Evolutionary conservation across 1,284 basidiomycete species (phyloP).

Genomic region (Cerioporus squamosus): DNA sequence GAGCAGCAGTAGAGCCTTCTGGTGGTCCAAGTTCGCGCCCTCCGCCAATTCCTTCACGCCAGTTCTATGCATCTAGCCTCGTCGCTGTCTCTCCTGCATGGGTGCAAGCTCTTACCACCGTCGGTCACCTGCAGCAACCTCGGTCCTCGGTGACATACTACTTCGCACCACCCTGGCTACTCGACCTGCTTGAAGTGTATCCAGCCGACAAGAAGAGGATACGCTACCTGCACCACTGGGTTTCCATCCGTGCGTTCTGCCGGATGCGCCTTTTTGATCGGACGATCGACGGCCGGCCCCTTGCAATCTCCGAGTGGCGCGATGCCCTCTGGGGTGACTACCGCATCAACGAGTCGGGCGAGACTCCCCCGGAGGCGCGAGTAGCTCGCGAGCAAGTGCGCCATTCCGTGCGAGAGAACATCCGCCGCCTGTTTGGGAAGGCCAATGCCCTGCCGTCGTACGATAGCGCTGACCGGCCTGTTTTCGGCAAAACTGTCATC

Average conservation of each 20-base stretch:
- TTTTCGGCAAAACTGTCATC: background rate
- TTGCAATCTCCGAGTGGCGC: slow-evolving; percentile 4
- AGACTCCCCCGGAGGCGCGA: background rate
- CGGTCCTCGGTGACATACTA: background rate
- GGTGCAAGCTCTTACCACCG: too few species aligned
- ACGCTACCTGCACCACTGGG: background rate
- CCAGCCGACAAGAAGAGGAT: background rate
- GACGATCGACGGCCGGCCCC: background rate
- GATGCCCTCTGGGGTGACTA: background rate
- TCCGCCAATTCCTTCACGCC: too few species aligned
- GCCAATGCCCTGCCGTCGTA: background rate
- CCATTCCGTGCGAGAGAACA: background rate
- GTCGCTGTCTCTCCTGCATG: too few species aligned
- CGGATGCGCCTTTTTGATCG: background rate
- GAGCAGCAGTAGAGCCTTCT: too few species aligned
- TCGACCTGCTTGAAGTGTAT: background rate
- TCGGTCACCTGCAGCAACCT: too few species aligned
- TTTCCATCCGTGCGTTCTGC: slow-evolving; percentile 1
- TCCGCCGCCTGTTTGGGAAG: background rate
- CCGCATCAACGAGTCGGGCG: background rate
- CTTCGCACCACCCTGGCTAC: background rate
- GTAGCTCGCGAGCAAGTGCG: background rate
- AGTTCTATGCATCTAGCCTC: too few species aligned
- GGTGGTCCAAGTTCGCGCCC: too few species aligned
- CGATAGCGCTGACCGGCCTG: background rate